A percentile compares a stretch with the other conserved stretches of the same genome.
phyloP scores from a whole-genome alignment of 78 protist genomes.

The Dictyostelium brefeldianum region DNA sequence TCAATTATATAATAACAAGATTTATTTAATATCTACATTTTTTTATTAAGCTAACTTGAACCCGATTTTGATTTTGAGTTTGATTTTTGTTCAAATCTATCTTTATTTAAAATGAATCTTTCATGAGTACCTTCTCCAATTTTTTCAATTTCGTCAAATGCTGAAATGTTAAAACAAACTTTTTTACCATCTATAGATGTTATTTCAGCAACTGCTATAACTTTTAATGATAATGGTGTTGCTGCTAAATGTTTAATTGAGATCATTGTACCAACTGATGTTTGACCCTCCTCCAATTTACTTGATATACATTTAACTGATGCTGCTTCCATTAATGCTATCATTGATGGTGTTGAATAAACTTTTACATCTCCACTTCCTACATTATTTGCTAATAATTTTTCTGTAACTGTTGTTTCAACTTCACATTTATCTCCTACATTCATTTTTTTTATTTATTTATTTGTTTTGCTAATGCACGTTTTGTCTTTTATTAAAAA shows the following conservation, averaged over 20 bases:
- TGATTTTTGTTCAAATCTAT: constrained; percentile 39
- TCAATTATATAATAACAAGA: too few relatives aligned
- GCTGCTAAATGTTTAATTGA: constrained; percentile 41
- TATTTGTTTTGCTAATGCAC: too few relatives aligned
- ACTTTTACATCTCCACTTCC: constrained; percentile 72
- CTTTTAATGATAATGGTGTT: constrained; percentile 16
- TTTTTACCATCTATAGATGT: constrained; percentile 19
- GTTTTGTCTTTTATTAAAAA: neutral
- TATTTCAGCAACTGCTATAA: constrained; percentile 28
- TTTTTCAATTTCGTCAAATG: constrained; percentile 30
- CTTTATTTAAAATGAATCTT: constrained; percentile 29
- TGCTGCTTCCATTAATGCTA: constrained; percentile 50
- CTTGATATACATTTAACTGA: neutral
- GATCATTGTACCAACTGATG: constrained; percentile 45
- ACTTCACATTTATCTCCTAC: constrained; percentile 36
- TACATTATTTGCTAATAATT: constrained; percentile 14
- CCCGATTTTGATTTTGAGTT: constrained; percentile 15
- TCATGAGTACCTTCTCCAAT: constrained; percentile 80
- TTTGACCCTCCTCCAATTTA: constrained; percentile 12
- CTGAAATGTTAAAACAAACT: constrained; percentile 12
- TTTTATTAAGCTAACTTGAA: neutral
- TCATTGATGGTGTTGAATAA: constrained; percentile 58
- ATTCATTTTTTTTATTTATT: neutral
- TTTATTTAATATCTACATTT: neutral
- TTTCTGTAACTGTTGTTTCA: neutral